phyloP scores from a whole-genome alignment of 2,329 filamentous ascomycete genomes.

The Stemphylium beticola region DNA sequence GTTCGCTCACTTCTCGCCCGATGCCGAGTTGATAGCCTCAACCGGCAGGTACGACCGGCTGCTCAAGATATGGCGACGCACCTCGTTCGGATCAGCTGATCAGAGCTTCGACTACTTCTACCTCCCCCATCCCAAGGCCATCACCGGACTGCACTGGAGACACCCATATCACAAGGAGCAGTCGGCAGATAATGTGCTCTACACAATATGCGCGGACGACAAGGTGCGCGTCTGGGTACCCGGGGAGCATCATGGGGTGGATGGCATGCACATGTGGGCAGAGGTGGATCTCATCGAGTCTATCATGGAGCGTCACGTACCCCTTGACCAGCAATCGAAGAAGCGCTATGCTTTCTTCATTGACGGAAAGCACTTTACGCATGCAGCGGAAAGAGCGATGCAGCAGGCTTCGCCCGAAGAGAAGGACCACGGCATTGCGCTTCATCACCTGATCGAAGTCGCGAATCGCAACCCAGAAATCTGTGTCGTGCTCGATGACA shows the following conservation, averaged over 20 bases:
- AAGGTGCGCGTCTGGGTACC: constrained; percentile 83
- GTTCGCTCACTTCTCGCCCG: constrained; percentile 80
- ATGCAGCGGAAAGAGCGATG: constrained; percentile 77
- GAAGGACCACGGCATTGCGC: constrained; percentile 69
- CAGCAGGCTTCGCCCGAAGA: constrained; percentile 64
- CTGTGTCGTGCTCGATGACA: constrained; percentile 82
- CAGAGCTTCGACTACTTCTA: constrained; percentile 91
- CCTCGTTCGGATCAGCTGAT: constrained; percentile 82
- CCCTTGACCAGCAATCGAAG: constrained; percentile 47
- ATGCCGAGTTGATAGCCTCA: constrained; percentile 85
- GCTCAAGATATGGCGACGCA: constrained; percentile 89
- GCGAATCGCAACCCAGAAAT: constrained; percentile 87
- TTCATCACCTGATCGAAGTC: constrained; percentile 85
- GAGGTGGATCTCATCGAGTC: constrained; percentile 77
- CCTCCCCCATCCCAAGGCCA: constrained; percentile 78
- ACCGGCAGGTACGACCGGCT: constrained; percentile 78
- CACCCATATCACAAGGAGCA: constrained; percentile 78
- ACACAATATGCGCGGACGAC: constrained; percentile 84
- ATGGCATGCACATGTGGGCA: constrained; percentile 79
- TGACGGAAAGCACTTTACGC: constrained; percentile 78
- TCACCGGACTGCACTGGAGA: constrained; percentile 89
- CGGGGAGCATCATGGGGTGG: constrained; percentile 72
- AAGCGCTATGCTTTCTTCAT: constrained; percentile 79
- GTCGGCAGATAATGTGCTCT: constrained; percentile 83
- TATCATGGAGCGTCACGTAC: constrained; percentile 64